A percentile compares a stretch with the other conserved stretches of the same genome.
Evolutionary conservation across 192 early-diverging fungal genomes (phyloP).

Genomic region (Dissophora ornata): DNA sequence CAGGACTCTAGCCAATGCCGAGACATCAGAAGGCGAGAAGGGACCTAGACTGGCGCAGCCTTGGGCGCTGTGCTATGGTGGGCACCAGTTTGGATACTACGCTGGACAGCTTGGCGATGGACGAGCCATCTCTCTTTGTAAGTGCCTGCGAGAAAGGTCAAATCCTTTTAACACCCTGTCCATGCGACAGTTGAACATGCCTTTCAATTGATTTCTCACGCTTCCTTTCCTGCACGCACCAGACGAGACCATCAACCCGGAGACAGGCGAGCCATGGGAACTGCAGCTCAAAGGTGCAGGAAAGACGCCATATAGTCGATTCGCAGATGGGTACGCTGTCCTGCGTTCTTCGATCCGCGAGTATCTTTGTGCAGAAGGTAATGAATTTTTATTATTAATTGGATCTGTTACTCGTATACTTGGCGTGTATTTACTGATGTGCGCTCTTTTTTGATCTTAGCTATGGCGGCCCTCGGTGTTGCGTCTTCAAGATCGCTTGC

Average conservation of each 20-base stretch:
- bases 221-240: no score
- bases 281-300: slow-evolving; percentile 90
- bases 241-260: slow-evolving; percentile 56
- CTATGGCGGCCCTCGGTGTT: slow-evolving; percentile 73
- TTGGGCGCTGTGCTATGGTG: slow-evolving; percentile 78
- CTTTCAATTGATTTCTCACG: no score
- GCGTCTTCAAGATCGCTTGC: slow-evolving; percentile 84
- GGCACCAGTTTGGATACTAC: slow-evolving; percentile 79
- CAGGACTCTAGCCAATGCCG: slow-evolving; percentile 45
- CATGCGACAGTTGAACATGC: no score
- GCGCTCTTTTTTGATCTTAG: slow-evolving; percentile 4
- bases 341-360: slow-evolving; percentile 90
- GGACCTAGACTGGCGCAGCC: slow-evolving; percentile 60
- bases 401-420: no score
- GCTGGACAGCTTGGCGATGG: slow-evolving; percentile 89
- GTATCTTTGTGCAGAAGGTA: slow-evolving; percentile 80
- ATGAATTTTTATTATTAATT: no score
- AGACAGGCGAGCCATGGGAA: slow-evolving; percentile 69
- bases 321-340: slow-evolving; percentile 89
- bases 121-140: slow-evolving; percentile 83
- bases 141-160: slow-evolving; percentile 50
- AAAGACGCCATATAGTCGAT: slow-evolving; percentile 87
- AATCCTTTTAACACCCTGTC: no score
- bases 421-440: neutral
- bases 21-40: slow-evolving; percentile 40